These are phyloP conservation scores for Globisporangium carolinianum DNA, from an alignment of 352 stramenopile genomes.

Conservation along the genomic window DNA sequence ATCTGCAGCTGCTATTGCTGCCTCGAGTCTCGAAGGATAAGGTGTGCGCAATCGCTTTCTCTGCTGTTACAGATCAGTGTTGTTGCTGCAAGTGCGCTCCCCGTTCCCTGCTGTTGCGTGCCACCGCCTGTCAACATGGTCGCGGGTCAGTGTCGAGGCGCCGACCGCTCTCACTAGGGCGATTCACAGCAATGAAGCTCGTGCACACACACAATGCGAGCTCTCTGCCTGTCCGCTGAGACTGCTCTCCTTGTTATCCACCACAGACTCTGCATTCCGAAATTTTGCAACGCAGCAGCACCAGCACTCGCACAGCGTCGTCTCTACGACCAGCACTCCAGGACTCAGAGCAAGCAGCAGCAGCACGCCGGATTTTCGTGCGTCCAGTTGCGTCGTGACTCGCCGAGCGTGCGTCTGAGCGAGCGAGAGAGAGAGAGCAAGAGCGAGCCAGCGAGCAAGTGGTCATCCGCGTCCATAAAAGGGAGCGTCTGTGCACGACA, in stretches of 20 bases:
- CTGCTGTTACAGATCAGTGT: no score
- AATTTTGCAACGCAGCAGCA: slow-evolving; percentile 1
- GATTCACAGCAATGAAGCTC: no score
- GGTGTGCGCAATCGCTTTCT: neutral
- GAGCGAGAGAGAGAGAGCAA: neutral
- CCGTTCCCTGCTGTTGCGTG: neutral
- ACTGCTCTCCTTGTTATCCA: neutral
- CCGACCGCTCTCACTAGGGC: no score
- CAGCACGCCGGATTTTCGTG: neutral
- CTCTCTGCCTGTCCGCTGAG: neutral
- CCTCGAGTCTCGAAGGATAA: neutral
- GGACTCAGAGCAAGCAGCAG: neutral
- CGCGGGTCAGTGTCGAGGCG: neutral
- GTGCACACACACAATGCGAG: neutral
- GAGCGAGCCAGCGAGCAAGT: slow-evolving; percentile 1
- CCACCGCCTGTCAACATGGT: neutral
- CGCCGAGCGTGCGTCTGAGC: neutral
- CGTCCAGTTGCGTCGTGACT: slow-evolving; percentile 1
- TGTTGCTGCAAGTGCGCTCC: neutral
- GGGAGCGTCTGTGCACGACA: neutral
- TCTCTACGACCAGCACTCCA: neutral
- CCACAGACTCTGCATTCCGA: neutral
- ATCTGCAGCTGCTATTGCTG: neutral
- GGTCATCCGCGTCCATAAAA: neutral
- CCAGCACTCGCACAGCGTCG: neutral